Base-by-base conservation (phyloP, 176 grass and related monocot species). In the Oryza nivara region DNA sequence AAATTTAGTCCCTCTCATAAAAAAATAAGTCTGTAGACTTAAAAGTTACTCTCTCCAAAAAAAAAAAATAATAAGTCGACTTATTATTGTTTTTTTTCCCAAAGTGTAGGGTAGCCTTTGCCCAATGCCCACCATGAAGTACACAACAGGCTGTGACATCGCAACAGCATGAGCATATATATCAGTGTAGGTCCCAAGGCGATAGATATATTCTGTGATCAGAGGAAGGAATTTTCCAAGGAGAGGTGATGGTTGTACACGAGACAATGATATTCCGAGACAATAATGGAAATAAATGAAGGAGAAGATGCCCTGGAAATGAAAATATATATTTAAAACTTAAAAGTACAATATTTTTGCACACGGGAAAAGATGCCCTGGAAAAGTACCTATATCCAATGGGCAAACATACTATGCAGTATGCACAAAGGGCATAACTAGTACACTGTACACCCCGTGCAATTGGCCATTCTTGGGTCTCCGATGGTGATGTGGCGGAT, bases 181-280 rank as follows among this genome's bases (percentile, higher is more conserved):
- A 75, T 76, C 47, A 74, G 13, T 38, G 78, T 68, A 81, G 75
- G 25, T 7, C 78, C 78, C 45, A 12, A 87, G 64, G 63, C 52
- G 70, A 74, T 12, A 68, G 70, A 81, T 68, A 81, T 81, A 81
- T 86, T 75, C 45, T 48, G 7, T 34, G 47, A 41, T 61, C 19
- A 43, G 9, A 25, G 40, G 32, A 14, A 17, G 61, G 85, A 75
- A 68, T 81, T 87, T 54, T 72, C 43, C 20, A 68, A 23, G 45
- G 61, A 68, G 32, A 87, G 70, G 77, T 35, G 70, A 68, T 22
- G 77, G 48, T 25, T 38, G 60, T 65, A 56, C 84, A 51, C 85
- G 63, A 58, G 85, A 69, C 35, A 74, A 26, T 40, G 74, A 68
- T 81, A 81, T 87, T 81, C 70, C 78, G 30, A 8, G 2, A 22